Evolutionary conservation across 805 yeast species (phyloP).

Genomic region (Naumovozyma baii): DNA sequence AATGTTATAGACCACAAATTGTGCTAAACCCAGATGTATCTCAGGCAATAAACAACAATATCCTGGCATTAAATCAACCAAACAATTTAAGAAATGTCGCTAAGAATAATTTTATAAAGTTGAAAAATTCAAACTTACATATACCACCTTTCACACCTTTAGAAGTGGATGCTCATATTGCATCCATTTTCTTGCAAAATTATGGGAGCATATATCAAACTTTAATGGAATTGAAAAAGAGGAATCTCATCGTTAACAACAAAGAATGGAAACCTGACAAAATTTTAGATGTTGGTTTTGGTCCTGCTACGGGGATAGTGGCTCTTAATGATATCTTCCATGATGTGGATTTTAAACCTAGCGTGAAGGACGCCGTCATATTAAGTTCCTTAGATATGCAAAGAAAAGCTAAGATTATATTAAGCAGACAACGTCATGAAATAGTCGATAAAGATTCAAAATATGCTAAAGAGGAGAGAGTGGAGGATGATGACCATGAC

Average conservation of each 20-base stretch:
- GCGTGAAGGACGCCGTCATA: constrained; percentile 59
- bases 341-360: constrained; percentile 55
- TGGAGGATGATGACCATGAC: constrained; percentile 9
- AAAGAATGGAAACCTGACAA: constrained; percentile 50
- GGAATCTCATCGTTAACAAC: constrained; percentile 35
- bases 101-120: constrained; percentile 42
- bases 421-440: constrained; percentile 60
- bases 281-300: constrained; percentile 73
- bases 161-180: constrained; percentile 74
- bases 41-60: constrained; percentile 52
- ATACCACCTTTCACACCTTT: constrained; percentile 34
- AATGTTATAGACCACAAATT: constrained; percentile 41
- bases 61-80: constrained; percentile 52
- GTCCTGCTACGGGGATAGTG: constrained; percentile 87
- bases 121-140: constrained; percentile 48
- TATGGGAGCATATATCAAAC: constrained; percentile 63
- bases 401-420: constrained; percentile 63
- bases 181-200: constrained; percentile 70
- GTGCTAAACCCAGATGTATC: constrained; percentile 49
- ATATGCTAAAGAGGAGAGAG: constrained; percentile 1
- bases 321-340: constrained; percentile 71
- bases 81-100: constrained; percentile 53
- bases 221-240: constrained; percentile 51
- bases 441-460: constrained; percentile 12
- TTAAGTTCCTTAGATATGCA: constrained; percentile 68